Conservation (phyloP, 805 yeast genomes). For the Saccharomycopsis sp. region DNA sequence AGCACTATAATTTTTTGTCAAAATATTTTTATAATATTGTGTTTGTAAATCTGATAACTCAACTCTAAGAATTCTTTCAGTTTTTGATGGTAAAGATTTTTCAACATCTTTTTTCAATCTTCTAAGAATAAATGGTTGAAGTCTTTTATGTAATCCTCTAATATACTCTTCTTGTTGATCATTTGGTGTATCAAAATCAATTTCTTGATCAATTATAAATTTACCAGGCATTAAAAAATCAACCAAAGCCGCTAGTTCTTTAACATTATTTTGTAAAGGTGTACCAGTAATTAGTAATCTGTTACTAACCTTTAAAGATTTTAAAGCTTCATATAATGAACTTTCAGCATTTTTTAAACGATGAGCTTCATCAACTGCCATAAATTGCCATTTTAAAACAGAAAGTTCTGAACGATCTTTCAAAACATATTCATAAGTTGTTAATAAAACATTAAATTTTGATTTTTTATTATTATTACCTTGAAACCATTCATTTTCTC, state of each 20-base stretch:
- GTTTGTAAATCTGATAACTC: constrained; percentile 94
- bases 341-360: constrained; percentile 90
- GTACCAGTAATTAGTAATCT: constrained; percentile 93
- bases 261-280: constrained; percentile 90
- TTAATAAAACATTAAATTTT: constrained; percentile 82
- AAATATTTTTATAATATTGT: constrained; percentile 85
- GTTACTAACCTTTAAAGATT: constrained; percentile 72
- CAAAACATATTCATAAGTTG: constrained; percentile 93
- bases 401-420: constrained; percentile 82
- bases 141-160: constrained; percentile 68
- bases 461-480: constrained; percentile 50
- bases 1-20: constrained; percentile 87
- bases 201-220: constrained; percentile 82
- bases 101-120: constrained; percentile 96
- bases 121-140: constrained; percentile 88
- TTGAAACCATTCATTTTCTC: constrained; percentile 78
- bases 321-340: constrained; percentile 80
- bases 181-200: constrained; percentile 86
- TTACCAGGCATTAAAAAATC: constrained; percentile 95
- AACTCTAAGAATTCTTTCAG: constrained; percentile 90
- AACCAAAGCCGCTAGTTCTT: constrained; percentile 90
- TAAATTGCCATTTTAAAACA: constrained; percentile 77
- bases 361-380: constrained; percentile 99
- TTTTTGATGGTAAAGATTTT: constrained; percentile 89
- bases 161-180: constrained; percentile 83